These are phyloP conservation scores for Neckera pumila DNA, from an alignment of 225 moss, liverwort and hornwort genomes.

Conservation along the genomic window DNA sequence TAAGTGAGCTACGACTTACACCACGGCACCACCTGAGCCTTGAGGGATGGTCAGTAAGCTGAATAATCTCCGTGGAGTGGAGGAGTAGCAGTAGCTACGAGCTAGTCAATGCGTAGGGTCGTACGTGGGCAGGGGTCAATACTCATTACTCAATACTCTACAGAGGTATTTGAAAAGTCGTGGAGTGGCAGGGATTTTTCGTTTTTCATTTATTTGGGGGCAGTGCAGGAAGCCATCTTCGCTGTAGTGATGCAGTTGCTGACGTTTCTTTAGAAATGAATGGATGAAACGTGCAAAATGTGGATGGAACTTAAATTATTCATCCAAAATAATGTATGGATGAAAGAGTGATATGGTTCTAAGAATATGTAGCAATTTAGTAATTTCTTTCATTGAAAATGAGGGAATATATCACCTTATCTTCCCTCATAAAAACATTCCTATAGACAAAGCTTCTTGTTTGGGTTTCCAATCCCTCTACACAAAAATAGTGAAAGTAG, in stretches of 20 bases:
- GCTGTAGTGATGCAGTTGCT: background rate
- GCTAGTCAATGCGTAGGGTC: background rate
- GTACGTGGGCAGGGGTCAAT: background rate
- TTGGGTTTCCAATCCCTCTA: background rate
- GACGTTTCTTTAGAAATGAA: too few relatives aligned
- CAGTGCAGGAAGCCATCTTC: background rate
- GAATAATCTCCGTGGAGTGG: background rate
- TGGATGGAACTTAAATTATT: background rate
- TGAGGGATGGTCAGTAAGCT: background rate
- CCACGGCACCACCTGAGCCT: background rate
- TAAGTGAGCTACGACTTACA: background rate
- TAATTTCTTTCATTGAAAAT: too few relatives aligned
- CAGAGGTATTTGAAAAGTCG: background rate
- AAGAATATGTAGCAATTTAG: background rate
- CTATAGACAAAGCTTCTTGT: rapidly evolving
- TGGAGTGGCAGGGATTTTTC: background rate
- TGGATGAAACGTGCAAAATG: background rate
- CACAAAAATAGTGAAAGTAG: too few relatives aligned
- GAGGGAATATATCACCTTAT: background rate
- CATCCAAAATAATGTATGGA: too few relatives aligned
- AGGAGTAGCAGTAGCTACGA: background rate
- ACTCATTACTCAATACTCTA: background rate
- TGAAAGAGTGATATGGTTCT: rapidly evolving
- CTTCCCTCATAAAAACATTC: background rate
- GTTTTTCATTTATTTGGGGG: background rate